Percentiles rank a stretch among this genome's conserved stretches.
These are phyloP conservation scores for Sporothrix humicola DNA, from an alignment of 2,329 filamentous ascomycete genomes.

Conservation along the genomic window DNA sequence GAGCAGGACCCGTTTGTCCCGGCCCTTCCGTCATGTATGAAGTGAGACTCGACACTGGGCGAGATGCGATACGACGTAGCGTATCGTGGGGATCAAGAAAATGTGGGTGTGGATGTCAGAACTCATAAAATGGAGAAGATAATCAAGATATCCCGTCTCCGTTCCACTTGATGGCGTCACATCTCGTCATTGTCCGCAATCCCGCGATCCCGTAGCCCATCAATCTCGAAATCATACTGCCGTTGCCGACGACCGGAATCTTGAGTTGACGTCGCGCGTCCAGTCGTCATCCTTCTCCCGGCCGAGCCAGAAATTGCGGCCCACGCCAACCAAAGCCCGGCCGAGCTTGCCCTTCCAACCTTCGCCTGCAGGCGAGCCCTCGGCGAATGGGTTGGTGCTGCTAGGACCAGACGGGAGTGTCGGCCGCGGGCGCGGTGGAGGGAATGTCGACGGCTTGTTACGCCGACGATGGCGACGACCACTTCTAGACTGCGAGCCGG, in stretches of 20 bases:
- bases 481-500: conserved; percentile 27
- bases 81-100: not conserved
- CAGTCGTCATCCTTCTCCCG: conserved; percentile 67
- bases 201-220: not conserved
- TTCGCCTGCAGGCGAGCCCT: conserved; percentile 72
- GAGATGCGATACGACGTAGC: not conserved
- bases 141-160: not conserved
- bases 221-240: not conserved
- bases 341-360: conserved; percentile 81
- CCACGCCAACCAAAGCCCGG: conserved; percentile 75
- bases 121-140: no score
- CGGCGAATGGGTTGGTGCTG: conserved; percentile 66
- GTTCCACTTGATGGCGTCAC: not conserved
- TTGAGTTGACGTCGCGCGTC: conserved; percentile 63
- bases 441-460: conserved; percentile 46
- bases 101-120: no score
- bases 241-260: conserved; percentile 39
- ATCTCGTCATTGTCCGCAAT: not conserved
- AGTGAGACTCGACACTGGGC: not conserved
- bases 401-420: not conserved
- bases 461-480: conserved; percentile 37
- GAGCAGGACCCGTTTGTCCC: not conserved
- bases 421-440: not conserved
- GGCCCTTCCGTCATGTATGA: not conserved
- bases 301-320: conserved; percentile 81